phyloP scores from a whole-genome alignment of 257 asterid genomes.

The Solanum gracilifrons region DNA sequence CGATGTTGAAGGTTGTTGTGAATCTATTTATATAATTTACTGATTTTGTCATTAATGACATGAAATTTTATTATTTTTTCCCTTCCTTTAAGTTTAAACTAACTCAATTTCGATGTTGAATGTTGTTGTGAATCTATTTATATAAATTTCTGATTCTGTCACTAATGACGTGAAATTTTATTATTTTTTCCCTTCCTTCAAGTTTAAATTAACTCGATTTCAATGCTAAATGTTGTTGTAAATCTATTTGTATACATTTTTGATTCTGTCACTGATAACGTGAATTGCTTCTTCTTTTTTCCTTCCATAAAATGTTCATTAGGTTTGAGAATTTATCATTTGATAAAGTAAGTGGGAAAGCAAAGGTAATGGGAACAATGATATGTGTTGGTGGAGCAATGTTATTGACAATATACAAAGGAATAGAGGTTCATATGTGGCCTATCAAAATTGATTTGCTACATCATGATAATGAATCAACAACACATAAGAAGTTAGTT shows the following conservation, averaged over 20 bases:
- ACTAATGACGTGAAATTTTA: not conserved
- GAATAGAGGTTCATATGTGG: conserved; percentile 9
- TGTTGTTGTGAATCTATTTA: not conserved
- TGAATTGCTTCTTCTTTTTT: no score
- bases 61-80: no score
- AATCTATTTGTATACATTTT: not conserved
- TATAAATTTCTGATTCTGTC: no score
- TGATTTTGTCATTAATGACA: not conserved
- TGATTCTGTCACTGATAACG: not conserved
- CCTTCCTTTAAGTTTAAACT: not conserved
- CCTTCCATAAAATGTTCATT: not conserved
- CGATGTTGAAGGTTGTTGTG: no score
- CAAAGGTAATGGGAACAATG: conserved; percentile 9
- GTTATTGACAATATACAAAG: conserved; percentile 10
- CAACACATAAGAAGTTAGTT: not conserved
- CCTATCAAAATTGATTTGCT: conserved; percentile 5
- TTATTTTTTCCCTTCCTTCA: not conserved
- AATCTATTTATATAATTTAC: no score
- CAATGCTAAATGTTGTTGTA: not conserved
- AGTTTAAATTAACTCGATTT: not conserved
- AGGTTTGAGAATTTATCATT: conserved; percentile 10
- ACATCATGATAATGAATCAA: not conserved
- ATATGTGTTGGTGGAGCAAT: conserved; percentile 18
- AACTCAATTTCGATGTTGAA: not conserved
- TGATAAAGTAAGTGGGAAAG: conserved; percentile 8